Evolutionary conservation across 148 eudicot species (phyloP), one percentile per base, ranked within the genome.

Genomic region (Salicornia ramosissima): DNA sequence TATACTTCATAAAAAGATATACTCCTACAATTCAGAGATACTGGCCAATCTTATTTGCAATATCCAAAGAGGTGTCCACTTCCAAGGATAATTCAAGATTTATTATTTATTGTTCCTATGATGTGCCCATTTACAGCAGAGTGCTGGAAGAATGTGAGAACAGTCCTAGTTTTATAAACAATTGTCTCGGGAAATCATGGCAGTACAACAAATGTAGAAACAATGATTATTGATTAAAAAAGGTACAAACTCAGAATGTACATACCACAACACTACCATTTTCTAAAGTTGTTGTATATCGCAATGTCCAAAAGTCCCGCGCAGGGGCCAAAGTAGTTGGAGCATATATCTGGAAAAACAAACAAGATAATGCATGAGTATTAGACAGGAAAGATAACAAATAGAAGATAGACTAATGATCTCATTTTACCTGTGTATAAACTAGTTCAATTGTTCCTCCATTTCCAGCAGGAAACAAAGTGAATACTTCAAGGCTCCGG

Each of bases 301-400:
- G 84, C 72, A 94, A 75, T 19, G 96, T 90, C 98, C 98, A 94
- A 68, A 90, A 87, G 73, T 90, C 98, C 42, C 90, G 90, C 64
- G 98, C 98, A 62, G 98, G 91, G 15, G 97, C 97, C 77, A 94
- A 75, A 42, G 92, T 94, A 36, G 98, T 94, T n/a, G 96, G 97
- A 56, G 98, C 97, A 84, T 87, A 90, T 62, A 83, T 83, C 97
- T 92, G 83, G n/a, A 39, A 60, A 59, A 67, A 82, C 39, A 55
- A 63, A 69, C 33, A 62, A 8, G 51, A 29, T 33, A 26, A 73
- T 19, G 30, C 25, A n/a, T 43, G 12, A 66, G 39, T 16, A 67
- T 33, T 16, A 43, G 9, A 29, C 56, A 50, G 45, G 47, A 22
- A 0, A n/a, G n/a, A n/a, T n/a, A n/a, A n/a, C 21, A 21, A 40